Conservation (phyloP, 202 grass and related monocot genomes). For the Digitaria exilis region DNA sequence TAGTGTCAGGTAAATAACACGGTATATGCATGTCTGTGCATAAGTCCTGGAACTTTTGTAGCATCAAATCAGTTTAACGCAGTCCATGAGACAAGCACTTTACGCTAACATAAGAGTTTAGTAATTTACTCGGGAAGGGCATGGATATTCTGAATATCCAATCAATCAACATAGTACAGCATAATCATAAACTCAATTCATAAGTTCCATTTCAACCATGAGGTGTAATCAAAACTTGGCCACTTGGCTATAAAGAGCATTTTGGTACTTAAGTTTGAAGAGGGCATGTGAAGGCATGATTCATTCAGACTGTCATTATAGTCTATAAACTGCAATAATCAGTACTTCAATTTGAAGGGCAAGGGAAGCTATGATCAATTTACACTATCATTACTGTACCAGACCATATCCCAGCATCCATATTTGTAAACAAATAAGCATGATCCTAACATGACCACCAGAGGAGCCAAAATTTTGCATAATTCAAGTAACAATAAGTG, state of each 20-base stretch:
- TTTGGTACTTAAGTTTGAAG: neutral
- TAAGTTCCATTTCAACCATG: neutral
- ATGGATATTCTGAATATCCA: neutral
- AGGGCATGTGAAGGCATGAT: neutral
- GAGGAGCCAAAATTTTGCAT: neutral
- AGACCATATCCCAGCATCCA: neutral
- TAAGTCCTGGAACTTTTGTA: neutral
- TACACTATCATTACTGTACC: neutral
- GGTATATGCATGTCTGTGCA: neutral
- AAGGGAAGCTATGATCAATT: neutral
- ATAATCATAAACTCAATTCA: neutral
- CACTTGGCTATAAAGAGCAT: neutral
- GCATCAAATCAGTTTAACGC: constrained; percentile 10
- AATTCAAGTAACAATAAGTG: neutral
- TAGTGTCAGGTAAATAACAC: neutral
- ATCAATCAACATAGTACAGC: neutral
- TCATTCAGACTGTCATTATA: constrained; percentile 1
- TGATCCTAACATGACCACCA: neutral
- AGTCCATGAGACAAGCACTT: neutral
- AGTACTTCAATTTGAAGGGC: neutral
- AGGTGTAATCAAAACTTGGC: neutral
- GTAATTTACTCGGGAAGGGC: neutral
- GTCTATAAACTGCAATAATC: neutral
- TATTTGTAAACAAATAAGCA: neutral
- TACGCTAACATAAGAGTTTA: neutral